Conservation (phyloP, 1,284 basidiomycete genomes). For the Malassezia furfur region DNA sequence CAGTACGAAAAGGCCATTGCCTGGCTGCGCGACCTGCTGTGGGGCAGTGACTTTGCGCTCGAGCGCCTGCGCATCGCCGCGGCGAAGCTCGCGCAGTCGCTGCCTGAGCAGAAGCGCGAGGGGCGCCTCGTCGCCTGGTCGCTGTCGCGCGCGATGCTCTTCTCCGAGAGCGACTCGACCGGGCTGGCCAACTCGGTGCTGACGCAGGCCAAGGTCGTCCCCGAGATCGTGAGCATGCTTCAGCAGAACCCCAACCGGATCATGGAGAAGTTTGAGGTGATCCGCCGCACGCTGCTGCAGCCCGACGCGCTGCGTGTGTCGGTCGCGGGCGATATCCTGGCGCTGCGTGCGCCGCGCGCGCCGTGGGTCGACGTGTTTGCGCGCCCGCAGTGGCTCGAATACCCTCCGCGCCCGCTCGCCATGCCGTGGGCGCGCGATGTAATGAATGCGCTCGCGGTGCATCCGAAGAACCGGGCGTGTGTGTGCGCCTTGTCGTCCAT, state of each 20-base stretch:
- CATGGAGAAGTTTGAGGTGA: conserved; percentile 27
- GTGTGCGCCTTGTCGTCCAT: conserved; percentile 84
- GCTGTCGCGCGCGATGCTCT: conserved; percentile 62
- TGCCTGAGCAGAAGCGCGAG: conserved; percentile 88
- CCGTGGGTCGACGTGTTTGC: conserved; percentile 20
- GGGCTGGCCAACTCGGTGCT: conserved; percentile 65
- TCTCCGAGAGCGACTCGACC: conserved; percentile 62
- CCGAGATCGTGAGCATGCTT: conserved; percentile 63
- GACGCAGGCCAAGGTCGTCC: conserved; percentile 68
- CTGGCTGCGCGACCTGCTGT: conserved; percentile 85
- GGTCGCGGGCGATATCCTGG: conserved; percentile 73
- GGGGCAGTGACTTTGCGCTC: conserved; percentile 67
- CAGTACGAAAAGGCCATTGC: conserved; percentile 72
- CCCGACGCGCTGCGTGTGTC: conserved; percentile 75
- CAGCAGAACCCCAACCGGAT: conserved; percentile 25
- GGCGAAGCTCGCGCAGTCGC: conserved; percentile 78
- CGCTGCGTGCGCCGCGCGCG: conserved; percentile 61
- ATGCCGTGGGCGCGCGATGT: conserved; percentile 64
- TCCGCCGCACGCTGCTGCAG: conserved; percentile 48
- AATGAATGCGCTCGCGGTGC: conserved; percentile 64
- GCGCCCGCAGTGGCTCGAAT: conserved; percentile 8
- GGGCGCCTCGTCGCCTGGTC: conserved; percentile 71
- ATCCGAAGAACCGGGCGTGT: conserved; percentile 62
- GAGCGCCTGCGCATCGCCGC: conserved; percentile 78
- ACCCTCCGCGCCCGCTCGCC: conserved; percentile 46